Evolutionary conservation across 768 basidiomycete genomes (phyloP).

Genomic region (Pisolithus tinctorius): DNA sequence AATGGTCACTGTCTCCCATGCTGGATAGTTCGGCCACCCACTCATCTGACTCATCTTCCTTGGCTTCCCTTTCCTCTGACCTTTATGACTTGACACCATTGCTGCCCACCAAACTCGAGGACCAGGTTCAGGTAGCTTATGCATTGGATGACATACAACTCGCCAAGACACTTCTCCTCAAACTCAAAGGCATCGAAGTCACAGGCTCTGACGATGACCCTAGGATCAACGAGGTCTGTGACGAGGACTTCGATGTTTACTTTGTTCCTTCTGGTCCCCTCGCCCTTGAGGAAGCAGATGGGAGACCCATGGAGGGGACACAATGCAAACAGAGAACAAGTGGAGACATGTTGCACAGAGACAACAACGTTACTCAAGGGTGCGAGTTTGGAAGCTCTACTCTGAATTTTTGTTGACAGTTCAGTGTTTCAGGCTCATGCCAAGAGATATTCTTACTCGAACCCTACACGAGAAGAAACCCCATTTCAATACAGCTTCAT

Average conservation of each 20-base stretch:
- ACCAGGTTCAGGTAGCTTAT: conserved; percentile 63
- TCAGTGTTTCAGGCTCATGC: conserved; percentile 10
- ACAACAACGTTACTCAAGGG: conserved; percentile 15
- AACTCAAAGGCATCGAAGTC: conserved; percentile 55
- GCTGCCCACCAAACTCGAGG: conserved; percentile 42
- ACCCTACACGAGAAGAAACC: conserved; percentile 14
- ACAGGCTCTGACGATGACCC: conserved; percentile 54
- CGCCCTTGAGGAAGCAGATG: conserved; percentile 35
- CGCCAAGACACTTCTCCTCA: conserved; percentile 57
- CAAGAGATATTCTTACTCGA: conserved; percentile 1
- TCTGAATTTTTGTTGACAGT: conserved; percentile 2
- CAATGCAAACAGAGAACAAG: conserved; percentile 29
- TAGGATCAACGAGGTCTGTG: conserved; percentile 52
- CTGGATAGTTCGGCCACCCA: conserved; percentile 10
- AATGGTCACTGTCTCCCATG: neutral
- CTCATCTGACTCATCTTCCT: conserved; percentile 10
- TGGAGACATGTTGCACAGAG: conserved; percentile 17
- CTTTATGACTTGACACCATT: conserved; percentile 42
- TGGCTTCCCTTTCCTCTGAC: conserved; percentile 26
- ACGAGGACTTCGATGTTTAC: conserved; percentile 37
- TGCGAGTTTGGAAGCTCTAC: conserved; percentile 6
- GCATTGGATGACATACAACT: conserved; percentile 60
- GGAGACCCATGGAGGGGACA: conserved; percentile 31
- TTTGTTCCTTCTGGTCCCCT: conserved; percentile 35
- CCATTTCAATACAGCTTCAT: conserved; percentile 30